Evolutionary conservation across 2,329 filamentous ascomycete species (phyloP), one percentile per base, ranked within the genome.

Genomic region (Ceratocystis colombiana): DNA sequence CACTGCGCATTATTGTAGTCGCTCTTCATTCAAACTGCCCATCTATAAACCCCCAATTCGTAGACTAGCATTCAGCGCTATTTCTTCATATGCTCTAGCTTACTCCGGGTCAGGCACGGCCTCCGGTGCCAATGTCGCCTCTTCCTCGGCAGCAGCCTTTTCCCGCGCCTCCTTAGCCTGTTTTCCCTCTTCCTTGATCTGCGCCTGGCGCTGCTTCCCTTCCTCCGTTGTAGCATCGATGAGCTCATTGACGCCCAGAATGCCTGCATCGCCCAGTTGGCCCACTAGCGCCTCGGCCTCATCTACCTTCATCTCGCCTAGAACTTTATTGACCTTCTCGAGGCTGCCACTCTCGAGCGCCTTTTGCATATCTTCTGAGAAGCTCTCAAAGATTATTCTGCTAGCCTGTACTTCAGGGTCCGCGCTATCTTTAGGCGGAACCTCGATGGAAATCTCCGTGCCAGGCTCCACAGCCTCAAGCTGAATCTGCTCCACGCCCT

Each of bases 161-260:
- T 68, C 64, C 28, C 61, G 62, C 17, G 67, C 67, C 61, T 68
- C 66, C 37, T 65, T 65, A 3, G 66, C 66, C n/a, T 57, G 59
- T 62, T 75, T 74, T 65, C 75, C 73, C 53, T 75, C 75, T 30
- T 82, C 80, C 74, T 90, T 87, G 68, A 96, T 82, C 70, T 91
- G 84, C 77, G 88, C 87, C 71, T 93, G 80, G 73, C 86, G 86
- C 74, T 86, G 84, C 78, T 87, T 83, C 2, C 92, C 92, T 74
- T 94, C 87, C 73, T 91, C 87, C 1, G 93, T 96, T 59, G 91
- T 99, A 0, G 91, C 90, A 77, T 99, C 94, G 71, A 99, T 95
- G 64, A 99, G 90, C 62, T 95, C 87, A 73, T 96, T 87, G 63
- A 99, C 75, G 74, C 89, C 96, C 70, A 99, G 77, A 79, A 96